A percentile compares a stretch with the other conserved stretches of the same genome.
Conservation (phyloP, 2,329 filamentous ascomycete species). For the Trichoderma simmonsii region DNA sequence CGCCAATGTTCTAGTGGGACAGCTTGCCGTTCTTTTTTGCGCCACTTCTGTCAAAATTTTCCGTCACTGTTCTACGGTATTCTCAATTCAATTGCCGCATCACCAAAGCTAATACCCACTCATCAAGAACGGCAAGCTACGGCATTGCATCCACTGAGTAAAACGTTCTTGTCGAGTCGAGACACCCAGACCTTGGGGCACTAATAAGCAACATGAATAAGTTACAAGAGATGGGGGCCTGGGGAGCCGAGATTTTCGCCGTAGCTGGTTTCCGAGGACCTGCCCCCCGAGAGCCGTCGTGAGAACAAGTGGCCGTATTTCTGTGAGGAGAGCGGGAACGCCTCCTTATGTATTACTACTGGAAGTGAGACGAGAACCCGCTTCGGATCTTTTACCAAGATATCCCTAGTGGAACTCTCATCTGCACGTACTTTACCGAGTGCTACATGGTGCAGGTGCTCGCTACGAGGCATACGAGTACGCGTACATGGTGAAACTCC, state of each 20-base stretch:
- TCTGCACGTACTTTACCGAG: not conserved
- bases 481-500: not conserved
- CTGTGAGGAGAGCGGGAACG: not conserved
- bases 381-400: slow-evolving; percentile 1
- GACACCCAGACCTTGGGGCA: not conserved
- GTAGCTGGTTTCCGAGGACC: not conserved
- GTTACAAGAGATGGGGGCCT: not conserved
- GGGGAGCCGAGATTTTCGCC: not conserved
- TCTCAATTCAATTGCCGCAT: not conserved
- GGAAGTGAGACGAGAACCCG: not conserved
- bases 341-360: slow-evolving; percentile 5
- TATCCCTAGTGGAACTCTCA: not conserved
- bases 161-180: not conserved
- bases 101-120: not conserved
- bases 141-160: not conserved
- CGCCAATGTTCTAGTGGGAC: slow-evolving; percentile 6
- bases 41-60: not conserved
- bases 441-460: not conserved
- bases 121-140: not conserved
- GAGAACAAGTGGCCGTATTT: not conserved
- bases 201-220: not conserved
- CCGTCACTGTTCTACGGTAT: not conserved
- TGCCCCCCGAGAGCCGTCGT: not conserved
- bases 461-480: not conserved
- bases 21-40: not conserved